Base-by-base conservation (phyloP, 169 alveolate genomes). In the Cryptosporidium viatorum region DNA sequence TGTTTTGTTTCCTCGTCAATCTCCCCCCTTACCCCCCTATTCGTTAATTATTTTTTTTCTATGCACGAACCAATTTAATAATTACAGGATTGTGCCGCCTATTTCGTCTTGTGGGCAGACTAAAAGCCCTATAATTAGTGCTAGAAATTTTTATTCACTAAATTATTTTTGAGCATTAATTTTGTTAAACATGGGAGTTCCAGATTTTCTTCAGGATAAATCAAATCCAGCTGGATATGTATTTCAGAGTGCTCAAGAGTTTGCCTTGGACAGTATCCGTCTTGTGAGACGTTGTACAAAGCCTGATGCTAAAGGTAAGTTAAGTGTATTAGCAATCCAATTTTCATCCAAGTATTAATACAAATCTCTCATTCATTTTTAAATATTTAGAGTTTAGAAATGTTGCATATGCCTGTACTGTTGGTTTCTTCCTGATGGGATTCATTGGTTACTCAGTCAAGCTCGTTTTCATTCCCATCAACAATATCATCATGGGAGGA, bases 391-490 rank as follows among this genome's bases (percentile, higher is more conserved):
- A 95, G 86, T 97, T 96, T 92, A 93, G 94, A 93, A 96, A 95
- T 92, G 96, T 96, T 39, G 96, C 97, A 58, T 91, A 93, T 84
- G 99, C 99, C 23, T 97, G 99, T 84, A 95, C 98, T 31, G 93
- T 97, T 67, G 99, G 99, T 39, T 97, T 97, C 86, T 95, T 96
- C 70, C 96, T 96, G 52, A 97, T 97, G 98, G 99, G 99, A 68
- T 93, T 96, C 80, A 97, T 97, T 84, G 99, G 99, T 39, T 97
- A 97, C 91, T 93, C 96, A 65, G 97, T 97, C 39, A 97, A 97
- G 93, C 95, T 97, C 43, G 95, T 97, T 37, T 97, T 97, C 93
- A 97, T 97, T 60, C 99, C 99, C 43, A 97, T 97, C 84, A 97
- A 97, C 93, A 97, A 97, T 86, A 97, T 97, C 60, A 95, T 97